These are phyloP conservation scores for Penicillium crustosum DNA, from an alignment of 2,329 filamentous ascomycete genomes.

Conservation along the genomic window DNA sequence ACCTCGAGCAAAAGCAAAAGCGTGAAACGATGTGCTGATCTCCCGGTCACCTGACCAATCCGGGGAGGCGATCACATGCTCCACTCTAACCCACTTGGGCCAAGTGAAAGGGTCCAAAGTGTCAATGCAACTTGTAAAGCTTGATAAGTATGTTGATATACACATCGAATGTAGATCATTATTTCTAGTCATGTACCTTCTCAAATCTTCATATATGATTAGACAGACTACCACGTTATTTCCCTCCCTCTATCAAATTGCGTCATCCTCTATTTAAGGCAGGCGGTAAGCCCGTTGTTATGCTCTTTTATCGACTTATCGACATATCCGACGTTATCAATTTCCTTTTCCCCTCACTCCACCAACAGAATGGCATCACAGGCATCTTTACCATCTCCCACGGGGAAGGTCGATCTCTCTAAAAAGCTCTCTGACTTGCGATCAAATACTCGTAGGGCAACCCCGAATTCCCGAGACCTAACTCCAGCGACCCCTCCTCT, in stretches of 20 bases:
- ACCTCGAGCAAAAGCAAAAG: conserved; percentile 2
- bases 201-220: background rate
- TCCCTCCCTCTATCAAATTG: background rate
- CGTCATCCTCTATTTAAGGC: conserved; percentile 3
- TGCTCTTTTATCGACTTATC: conserved; percentile 1
- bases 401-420: conserved; percentile 38
- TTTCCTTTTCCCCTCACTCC: conserved; percentile 9
- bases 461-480: conserved; percentile 48
- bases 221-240: background rate
- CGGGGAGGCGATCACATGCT: conserved; percentile 8
- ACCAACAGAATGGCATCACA: conserved; percentile 27
- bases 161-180: background rate
- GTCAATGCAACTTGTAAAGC: background rate
- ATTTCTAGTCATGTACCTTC: background rate
- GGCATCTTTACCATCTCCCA: conserved; percentile 16
- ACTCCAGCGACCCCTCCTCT: conserved; percentile 74
- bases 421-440: conserved; percentile 42
- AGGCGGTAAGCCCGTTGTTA: conserved; percentile 5
- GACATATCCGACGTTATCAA: conserved; percentile 5
- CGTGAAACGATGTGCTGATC: background rate
- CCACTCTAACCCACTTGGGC: conserved; percentile 9
- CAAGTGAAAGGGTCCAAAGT: background rate
- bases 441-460: conserved; percentile 36
- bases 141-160: background rate
- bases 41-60: conserved; percentile 9